Evolutionary conservation across 495 filamentous ascomycete species (phyloP).

Genomic region (Talaromyces thailandensis): DNA sequence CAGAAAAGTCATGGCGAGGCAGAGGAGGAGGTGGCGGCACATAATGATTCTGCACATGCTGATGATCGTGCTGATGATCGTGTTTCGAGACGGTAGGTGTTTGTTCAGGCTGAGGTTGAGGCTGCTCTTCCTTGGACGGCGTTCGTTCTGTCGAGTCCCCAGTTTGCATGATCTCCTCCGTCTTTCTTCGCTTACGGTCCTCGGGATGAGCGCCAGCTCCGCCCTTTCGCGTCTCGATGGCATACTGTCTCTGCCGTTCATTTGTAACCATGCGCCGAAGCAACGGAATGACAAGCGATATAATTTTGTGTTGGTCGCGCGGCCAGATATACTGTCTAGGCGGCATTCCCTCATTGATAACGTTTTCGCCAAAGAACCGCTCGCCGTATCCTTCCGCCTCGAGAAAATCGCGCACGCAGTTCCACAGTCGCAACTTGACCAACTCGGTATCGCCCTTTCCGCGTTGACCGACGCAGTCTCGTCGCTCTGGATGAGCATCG

Average conservation of each 20-base stretch:
- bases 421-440: slow-evolving; percentile 52
- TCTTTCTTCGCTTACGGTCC: slow-evolving; percentile 34
- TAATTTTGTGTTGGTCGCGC: slow-evolving; percentile 45
- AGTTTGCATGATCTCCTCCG: slow-evolving; percentile 27
- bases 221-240: slow-evolving; percentile 48
- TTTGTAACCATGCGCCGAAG: slow-evolving; percentile 57
- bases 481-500: slow-evolving; percentile 43
- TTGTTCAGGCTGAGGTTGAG: background rate
- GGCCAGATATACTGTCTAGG: slow-evolving; percentile 46
- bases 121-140: slow-evolving; percentile 21
- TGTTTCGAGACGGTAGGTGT: background rate
- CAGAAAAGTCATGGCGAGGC: slow-evolving; percentile 9
- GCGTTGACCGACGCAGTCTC: slow-evolving; percentile 50
- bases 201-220: slow-evolving; percentile 18
- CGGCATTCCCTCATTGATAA: slow-evolving; percentile 32
- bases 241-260: slow-evolving; percentile 53
- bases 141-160: slow-evolving; percentile 17
- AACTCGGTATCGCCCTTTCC: slow-evolving; percentile 52
- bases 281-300: slow-evolving; percentile 48
- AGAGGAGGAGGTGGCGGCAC: slow-evolving; percentile 15
- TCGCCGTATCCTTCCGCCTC: slow-evolving; percentile 46
- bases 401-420: slow-evolving; percentile 49
- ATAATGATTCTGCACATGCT: slow-evolving; percentile 15
- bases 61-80: slow-evolving; percentile 15
- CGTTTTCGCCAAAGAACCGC: slow-evolving; percentile 44